Evolutionary conservation across 192 early-diverging fungal genomes (phyloP), one percentile per base, ranked within the genome.

Genomic region (Hyaloraphidium curvatum): DNA sequence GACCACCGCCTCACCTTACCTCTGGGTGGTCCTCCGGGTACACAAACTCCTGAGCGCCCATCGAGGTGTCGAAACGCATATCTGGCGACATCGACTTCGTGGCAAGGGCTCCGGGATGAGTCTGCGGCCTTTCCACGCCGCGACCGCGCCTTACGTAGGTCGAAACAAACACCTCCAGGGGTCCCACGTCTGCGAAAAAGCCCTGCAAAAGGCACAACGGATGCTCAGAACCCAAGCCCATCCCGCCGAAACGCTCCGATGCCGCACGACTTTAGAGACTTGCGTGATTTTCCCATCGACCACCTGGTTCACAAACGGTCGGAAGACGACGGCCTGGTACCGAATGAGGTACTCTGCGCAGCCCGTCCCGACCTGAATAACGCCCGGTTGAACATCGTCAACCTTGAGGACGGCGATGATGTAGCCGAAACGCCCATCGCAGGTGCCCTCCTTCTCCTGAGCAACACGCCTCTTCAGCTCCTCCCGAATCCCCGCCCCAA

Each of bases 281-380:
- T 74, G 81, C 0, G 79, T 85, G 0, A 87, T 82, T 3, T 89
- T 75, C 0, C 83, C 92, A 65, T 98, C 92, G 4, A 96, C 70
- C 4, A 98, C 95, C 67, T 97, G 86, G 43, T 87, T 86, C 55
- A 84, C 93, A 70, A 91, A 98, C 14, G 92, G 91, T 61, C 91
- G 95, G 56, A 95, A 92, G 1, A 98, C 85, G 62, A 98, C 84
- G 2, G 95, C 95, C 53, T 87, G 83, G 67, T 98, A 77, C 33
- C 73, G 64, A 37, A 98, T 80, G 29, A 75, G 73, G 59, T 90
- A 98, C 68, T 98, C 92, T n/a, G 92, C 91, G 17, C 81, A 72
- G 9, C 86, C 86, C 2, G 68, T 66, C 29, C 72, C 90, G 50
- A 78, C 56, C 79, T 92, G 61, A 50, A 78, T 59, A 22, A 75